These are phyloP conservation scores for Silene conica DNA, from an alignment of 148 eudicot genomes.

Conservation along the genomic window DNA sequence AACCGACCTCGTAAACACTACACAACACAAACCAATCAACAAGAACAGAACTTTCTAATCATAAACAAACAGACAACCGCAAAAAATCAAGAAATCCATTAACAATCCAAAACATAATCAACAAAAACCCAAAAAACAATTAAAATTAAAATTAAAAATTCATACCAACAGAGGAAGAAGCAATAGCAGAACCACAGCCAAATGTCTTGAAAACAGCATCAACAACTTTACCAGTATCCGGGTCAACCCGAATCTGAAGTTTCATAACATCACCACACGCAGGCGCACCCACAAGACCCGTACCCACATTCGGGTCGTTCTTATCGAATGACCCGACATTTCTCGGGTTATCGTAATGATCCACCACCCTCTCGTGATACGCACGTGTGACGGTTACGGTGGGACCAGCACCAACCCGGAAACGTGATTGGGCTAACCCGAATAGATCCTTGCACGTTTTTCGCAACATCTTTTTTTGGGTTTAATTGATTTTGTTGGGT, in stretches of 20 bases:
- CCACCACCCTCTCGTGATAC: conserved; percentile 96
- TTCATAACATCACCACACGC: conserved; percentile 99
- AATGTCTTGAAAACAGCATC: conserved; percentile 97
- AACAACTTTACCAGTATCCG: conserved; percentile 60
- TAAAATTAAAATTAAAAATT: not conserved
- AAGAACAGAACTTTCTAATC: not conserved
- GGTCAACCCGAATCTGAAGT: conserved; percentile 84
- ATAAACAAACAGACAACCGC: not conserved
- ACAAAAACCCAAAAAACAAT: not conserved
- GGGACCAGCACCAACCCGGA: conserved; percentile 13
- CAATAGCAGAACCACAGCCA: conserved; percentile 96
- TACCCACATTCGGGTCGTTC: conserved; percentile 72
- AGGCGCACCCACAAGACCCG: conserved; percentile 97
- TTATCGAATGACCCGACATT: conserved; percentile 93
- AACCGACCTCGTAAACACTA: too few relatives aligned
- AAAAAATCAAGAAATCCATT: not conserved
- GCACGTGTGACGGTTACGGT: conserved; percentile 24
- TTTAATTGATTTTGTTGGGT: not conserved
- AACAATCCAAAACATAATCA: not conserved
- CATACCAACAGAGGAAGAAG: conserved; percentile 89
- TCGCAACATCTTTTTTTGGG: conserved; percentile 27
- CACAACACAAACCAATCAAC: not conserved
- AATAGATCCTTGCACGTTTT: conserved; percentile 32
- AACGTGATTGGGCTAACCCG: conserved; percentile 27
- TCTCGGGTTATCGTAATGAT: conserved; percentile 87